Evolutionary conservation across 495 filamentous ascomycete species (phyloP).

Genomic region (Stereocaulon alpinum): DNA sequence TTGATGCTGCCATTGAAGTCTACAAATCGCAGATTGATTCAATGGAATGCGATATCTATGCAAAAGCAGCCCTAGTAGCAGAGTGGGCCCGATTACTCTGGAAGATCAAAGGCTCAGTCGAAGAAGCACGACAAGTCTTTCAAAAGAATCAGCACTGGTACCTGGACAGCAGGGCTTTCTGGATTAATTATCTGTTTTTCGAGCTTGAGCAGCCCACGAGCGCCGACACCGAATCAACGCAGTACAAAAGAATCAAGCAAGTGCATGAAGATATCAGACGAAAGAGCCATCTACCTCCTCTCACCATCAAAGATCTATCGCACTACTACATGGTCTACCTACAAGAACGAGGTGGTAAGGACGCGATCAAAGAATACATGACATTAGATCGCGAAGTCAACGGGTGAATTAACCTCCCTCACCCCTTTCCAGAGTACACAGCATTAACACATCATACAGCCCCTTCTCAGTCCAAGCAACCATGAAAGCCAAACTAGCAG

Average conservation of each 20-base stretch:
- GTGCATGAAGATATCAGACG: conserved; percentile 69
- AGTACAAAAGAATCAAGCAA: conserved; percentile 64
- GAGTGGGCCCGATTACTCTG: conserved; percentile 86
- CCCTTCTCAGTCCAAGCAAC: conserved; percentile 38
- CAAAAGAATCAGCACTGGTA: conserved; percentile 76
- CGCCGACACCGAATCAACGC: conserved; percentile 48
- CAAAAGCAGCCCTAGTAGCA: conserved; percentile 77
- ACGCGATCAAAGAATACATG: conserved; percentile 79
- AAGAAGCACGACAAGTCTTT: conserved; percentile 81
- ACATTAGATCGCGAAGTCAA: conserved; percentile 76
- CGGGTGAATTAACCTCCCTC: conserved; percentile 33
- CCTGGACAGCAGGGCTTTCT: conserved; percentile 81
- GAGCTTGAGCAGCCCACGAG: conserved; percentile 81
- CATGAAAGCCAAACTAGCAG: conserved; percentile 37
- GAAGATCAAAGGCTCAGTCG: conserved; percentile 77
- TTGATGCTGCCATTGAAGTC: conserved; percentile 78
- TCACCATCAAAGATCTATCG: conserved; percentile 64
- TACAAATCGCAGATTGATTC: conserved; percentile 73
- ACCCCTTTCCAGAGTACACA: background rate
- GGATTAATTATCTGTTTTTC: conserved; percentile 80
- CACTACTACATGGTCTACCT: conserved; percentile 77
- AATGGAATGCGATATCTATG: conserved; percentile 58
- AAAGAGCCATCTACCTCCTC: conserved; percentile 59
- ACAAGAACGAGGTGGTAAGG: conserved; percentile 71
- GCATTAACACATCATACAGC: conserved; percentile 24